A percentile compares a stretch with the other conserved stretches of the same genome.
Evolutionary conservation across 1,139 yeast species (phyloP).

Genomic region (Pichia sp.): DNA sequence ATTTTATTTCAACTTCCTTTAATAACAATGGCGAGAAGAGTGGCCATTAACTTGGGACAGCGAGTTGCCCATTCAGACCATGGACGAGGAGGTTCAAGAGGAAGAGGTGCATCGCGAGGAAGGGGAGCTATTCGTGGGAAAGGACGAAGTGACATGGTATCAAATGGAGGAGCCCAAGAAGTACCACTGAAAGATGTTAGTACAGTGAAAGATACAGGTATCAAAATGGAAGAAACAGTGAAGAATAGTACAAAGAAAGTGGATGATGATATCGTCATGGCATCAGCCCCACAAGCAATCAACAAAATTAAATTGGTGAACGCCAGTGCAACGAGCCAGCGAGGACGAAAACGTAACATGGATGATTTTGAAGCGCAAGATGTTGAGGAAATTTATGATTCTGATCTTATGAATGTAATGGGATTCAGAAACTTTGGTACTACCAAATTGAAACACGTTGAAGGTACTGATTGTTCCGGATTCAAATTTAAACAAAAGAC

Average conservation of each 20-base stretch:
- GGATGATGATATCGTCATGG: no score
- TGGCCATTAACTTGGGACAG: conserved; percentile 12
- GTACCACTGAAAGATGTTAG: no score
- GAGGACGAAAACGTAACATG: neutral
- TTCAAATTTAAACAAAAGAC: conserved; percentile 35
- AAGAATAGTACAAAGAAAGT: no score
- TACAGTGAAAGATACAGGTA: no score
- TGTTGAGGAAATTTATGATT: neutral
- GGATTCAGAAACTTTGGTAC: conserved; percentile 58
- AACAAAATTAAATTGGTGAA: neutral
- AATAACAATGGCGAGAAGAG: conserved; percentile 13
- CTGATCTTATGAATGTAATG: conserved; percentile 30
- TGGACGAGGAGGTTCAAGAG: neutral
- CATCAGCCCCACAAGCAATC: neutral
- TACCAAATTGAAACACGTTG: conserved; percentile 55
- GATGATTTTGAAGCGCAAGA: neutral
- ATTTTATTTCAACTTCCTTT: no score
- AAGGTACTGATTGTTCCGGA: conserved; percentile 43
- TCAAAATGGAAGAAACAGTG: no score
- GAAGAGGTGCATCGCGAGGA: neutral
- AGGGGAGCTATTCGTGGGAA: no score
- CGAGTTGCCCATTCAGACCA: neutral
- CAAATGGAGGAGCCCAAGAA: no score
- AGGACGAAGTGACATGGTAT: no score
- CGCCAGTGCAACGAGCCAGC: neutral